Evolutionary conservation across 2,329 filamentous ascomycete species (phyloP).

Genomic region (Alternaria angustiovoidea): DNA sequence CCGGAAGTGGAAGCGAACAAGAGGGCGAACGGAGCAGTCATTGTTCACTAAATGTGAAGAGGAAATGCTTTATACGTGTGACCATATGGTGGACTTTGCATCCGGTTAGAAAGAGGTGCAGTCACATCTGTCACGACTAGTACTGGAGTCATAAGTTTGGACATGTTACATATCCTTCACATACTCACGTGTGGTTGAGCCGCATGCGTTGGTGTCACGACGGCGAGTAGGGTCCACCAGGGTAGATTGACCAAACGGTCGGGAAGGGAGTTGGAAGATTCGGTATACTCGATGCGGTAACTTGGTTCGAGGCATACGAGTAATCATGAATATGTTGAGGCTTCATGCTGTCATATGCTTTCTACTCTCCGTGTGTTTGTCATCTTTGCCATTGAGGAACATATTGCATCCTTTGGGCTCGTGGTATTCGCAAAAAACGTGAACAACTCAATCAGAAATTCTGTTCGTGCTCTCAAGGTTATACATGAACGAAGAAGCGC

Average conservation of each 20-base stretch:
- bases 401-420: not conserved
- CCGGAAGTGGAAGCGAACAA: not conserved
- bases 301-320: not conserved
- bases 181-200: not conserved
- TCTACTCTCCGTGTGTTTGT: no score
- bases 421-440: no score
- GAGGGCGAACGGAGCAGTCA: not conserved
- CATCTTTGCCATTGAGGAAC: no score
- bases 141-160: slow-evolving; percentile 8
- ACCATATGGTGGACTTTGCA: not conserved
- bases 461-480: no score
- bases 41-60: slow-evolving; percentile 4
- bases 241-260: not conserved
- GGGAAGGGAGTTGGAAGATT: not conserved
- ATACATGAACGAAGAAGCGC: no score
- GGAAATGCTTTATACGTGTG: slow-evolving; percentile 1
- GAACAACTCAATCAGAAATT: no score
- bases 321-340: no score
- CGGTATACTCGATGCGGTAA: not conserved
- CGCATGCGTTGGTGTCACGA: not conserved
- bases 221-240: not conserved
- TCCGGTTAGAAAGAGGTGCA: slow-evolving; percentile 4
- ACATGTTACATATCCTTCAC: slow-evolving; percentile 1
- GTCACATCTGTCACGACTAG: slow-evolving; percentile 7
- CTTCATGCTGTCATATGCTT: no score